A percentile compares a stretch with the other conserved stretches of the same genome.
Conservation (phyloP, 768 basidiomycete genomes). For the Pisolithus microcarpus region DNA sequence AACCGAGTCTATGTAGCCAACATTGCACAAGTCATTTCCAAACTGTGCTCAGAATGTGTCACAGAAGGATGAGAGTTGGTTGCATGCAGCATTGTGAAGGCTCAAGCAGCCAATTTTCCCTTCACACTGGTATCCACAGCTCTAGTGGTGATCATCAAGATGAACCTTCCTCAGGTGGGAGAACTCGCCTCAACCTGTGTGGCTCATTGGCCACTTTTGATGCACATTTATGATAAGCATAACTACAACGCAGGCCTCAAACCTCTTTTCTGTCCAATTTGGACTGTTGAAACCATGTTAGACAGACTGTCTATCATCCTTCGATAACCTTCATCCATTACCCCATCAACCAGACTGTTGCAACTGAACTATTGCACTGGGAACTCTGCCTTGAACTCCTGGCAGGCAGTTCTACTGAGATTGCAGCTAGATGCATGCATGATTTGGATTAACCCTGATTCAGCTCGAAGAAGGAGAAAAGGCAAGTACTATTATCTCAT, state of each 20-base stretch:
- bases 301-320: constrained; percentile 85
- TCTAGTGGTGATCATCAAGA: constrained; percentile 90
- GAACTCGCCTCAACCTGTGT: constrained; percentile 70
- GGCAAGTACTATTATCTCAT: constrained; percentile 39
- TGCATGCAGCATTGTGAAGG: constrained; percentile 93
- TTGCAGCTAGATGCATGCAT: constrained; percentile 94
- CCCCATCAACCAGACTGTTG: constrained; percentile 81
- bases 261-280: neutral
- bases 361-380: too few species aligned
- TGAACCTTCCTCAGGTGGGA: constrained; percentile 93
- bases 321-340: constrained; percentile 87
- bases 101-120: constrained; percentile 92
- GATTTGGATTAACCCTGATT: constrained; percentile 93
- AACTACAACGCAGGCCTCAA: constrained; percentile 82
- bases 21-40: constrained; percentile 89
- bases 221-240: constrained; percentile 73
- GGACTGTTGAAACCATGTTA: neutral
- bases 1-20: constrained; percentile 97
- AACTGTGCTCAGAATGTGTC: constrained; percentile 89
- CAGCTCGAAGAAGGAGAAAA: constrained; percentile 90
- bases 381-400: constrained; percentile 60
- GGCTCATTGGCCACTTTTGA: constrained; percentile 92
- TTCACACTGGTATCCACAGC: constrained; percentile 97
- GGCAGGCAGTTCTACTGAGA: constrained; percentile 96
- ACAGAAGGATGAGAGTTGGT: constrained; percentile 91